Conservation (phyloP, 2,329 filamentous ascomycete genomes). For the Penicillium frequentans region DNA sequence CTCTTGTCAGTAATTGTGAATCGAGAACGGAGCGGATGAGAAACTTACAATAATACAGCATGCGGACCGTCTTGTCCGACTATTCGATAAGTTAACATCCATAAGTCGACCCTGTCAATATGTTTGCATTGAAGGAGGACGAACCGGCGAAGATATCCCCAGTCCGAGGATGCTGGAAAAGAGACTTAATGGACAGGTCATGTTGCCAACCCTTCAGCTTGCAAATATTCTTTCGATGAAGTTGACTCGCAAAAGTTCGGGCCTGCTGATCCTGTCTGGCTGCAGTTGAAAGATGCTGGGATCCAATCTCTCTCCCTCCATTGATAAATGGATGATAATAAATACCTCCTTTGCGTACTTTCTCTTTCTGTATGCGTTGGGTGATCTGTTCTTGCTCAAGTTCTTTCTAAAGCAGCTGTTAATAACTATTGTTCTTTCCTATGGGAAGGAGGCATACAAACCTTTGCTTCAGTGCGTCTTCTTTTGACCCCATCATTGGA, state of each 20-base stretch:
- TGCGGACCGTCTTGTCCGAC: constrained; percentile 30
- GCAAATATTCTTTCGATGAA: constrained; percentile 31
- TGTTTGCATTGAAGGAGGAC: not conserved
- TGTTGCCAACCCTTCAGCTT: constrained; percentile 30
- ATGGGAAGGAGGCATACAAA: constrained; percentile 1
- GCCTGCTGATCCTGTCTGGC: constrained; percentile 29
- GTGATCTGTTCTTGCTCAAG: constrained; percentile 25
- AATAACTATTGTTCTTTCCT: not conserved
- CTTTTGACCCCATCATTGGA: constrained; percentile 60
- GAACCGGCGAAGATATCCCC: constrained; percentile 33
- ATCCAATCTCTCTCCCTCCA: constrained; percentile 32
- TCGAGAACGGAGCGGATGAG: not conserved
- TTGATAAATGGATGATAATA: constrained; percentile 32
- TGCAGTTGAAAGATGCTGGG: constrained; percentile 12
- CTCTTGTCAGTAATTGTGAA: constrained; percentile 1
- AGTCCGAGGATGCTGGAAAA: constrained; percentile 35
- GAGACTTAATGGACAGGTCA: constrained; percentile 30
- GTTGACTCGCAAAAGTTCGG: constrained; percentile 32
- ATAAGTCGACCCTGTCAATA: not conserved
- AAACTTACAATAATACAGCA: constrained; percentile 34
- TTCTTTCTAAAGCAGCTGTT: constrained; percentile 26
- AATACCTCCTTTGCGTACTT: constrained; percentile 30
- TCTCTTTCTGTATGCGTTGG: constrained; percentile 33
- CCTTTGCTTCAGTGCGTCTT: constrained; percentile 50
- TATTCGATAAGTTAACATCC: constrained; percentile 7